Percentiles rank a stretch among this genome's conserved stretches.
These are phyloP conservation scores for Xylariales sp. DNA, from an alignment of 2,329 filamentous ascomycete genomes.

Conservation along the genomic window DNA sequence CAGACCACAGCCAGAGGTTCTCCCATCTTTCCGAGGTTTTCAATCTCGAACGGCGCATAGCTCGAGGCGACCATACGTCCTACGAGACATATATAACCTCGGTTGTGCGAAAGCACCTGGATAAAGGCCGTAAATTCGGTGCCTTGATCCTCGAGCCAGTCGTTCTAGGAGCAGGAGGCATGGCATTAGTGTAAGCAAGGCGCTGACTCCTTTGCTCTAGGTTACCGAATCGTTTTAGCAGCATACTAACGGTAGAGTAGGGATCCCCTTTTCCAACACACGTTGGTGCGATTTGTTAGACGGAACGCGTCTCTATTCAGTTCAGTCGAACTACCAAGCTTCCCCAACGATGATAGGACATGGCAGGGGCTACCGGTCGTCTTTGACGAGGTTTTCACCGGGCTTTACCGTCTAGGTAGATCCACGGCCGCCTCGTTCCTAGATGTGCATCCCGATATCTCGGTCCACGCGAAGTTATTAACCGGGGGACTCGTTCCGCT, in stretches of 20 bases:
- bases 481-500: slow-evolving; percentile 84
- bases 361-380: slow-evolving; percentile 84
- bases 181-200: slow-evolving; percentile 76
- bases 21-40: slow-evolving; percentile 68
- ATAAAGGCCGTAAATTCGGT: slow-evolving; percentile 75
- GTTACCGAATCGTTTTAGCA: background rate
- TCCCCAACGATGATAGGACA: slow-evolving; percentile 21
- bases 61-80: slow-evolving; percentile 56
- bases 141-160: slow-evolving; percentile 84
- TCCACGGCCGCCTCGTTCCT: slow-evolving; percentile 78
- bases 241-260: slow-evolving; percentile 53
- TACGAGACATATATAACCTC: slow-evolving; percentile 71
- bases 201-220: background rate
- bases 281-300: slow-evolving; percentile 75
- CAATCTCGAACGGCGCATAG: slow-evolving; percentile 62
- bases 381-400: slow-evolving; percentile 90
- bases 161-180: slow-evolving; percentile 83
- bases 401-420: slow-evolving; percentile 82
- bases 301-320: slow-evolving; percentile 66
- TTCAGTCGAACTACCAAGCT: slow-evolving; percentile 19
- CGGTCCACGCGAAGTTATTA: slow-evolving; percentile 84
- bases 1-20: slow-evolving; percentile 57
- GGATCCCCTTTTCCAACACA: slow-evolving; percentile 83
- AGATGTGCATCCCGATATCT: slow-evolving; percentile 75
- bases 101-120: slow-evolving; percentile 63